Conservation (phyloP, 176 grass and related monocot genomes). For the Hyparrhenia diplandra region DNA sequence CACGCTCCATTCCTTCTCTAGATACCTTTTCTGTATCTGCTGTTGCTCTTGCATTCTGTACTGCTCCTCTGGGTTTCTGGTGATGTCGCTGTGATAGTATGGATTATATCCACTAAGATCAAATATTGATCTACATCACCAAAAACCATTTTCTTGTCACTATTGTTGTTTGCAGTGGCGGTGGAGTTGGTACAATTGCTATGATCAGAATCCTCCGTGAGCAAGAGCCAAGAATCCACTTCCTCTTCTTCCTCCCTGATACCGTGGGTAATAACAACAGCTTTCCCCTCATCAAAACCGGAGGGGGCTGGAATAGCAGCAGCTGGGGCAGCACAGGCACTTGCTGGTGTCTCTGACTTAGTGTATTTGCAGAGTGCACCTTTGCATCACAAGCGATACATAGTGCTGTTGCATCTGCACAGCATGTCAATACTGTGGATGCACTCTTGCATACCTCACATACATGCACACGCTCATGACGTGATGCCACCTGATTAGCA, state of each 20-base stretch:
- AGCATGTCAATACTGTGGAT: constrained; percentile 28
- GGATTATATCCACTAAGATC: constrained; percentile 34
- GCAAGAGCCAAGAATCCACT: constrained; percentile 17
- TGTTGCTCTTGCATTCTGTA: constrained; percentile 6
- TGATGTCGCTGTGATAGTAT: constrained; percentile 16
- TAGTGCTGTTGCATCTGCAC: constrained; percentile 23
- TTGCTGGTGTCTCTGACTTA: constrained; percentile 19
- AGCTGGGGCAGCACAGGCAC: constrained; percentile 9
- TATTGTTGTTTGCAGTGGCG: neutral
- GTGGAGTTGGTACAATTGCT: neutral
- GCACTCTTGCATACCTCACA: constrained; percentile 39
- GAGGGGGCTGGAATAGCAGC: neutral
- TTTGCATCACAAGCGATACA: constrained; percentile 28
- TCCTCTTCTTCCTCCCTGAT: neutral
- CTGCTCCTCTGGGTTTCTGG: neutral
- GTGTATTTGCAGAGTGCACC: constrained; percentile 45
- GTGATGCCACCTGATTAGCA: constrained; percentile 43
- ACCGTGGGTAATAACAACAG: neutral
- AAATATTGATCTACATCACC: constrained; percentile 34
- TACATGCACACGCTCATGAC: constrained; percentile 32
- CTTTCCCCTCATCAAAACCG: neutral
- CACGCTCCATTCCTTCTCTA: neutral
- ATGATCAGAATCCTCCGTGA: neutral
- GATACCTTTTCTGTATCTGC: constrained; percentile 6
- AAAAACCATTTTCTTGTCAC: neutral